A percentile compares a stretch with the other conserved stretches of the same genome.
These are phyloP conservation scores for Melastoma malabathricum DNA, from an alignment of 345 rosid species.

Conservation along the genomic window DNA sequence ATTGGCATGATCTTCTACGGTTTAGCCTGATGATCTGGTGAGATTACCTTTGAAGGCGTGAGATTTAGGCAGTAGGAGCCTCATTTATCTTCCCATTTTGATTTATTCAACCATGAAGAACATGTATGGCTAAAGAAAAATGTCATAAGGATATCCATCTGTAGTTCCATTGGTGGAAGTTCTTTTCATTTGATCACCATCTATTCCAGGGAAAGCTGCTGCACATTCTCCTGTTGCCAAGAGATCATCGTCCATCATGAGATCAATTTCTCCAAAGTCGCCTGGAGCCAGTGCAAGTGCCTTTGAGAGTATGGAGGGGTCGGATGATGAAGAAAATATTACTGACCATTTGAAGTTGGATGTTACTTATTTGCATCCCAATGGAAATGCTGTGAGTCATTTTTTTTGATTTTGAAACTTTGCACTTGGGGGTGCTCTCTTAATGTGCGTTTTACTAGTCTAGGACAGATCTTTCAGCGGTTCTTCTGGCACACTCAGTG, in stretches of 20 bases:
- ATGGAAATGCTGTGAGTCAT: conserved; percentile 75
- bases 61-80: too few species aligned
- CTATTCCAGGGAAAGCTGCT: conserved; percentile 46
- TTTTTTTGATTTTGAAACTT: conserved; percentile 1
- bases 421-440: not conserved
- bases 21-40: too few species aligned
- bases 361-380: conserved; percentile 41
- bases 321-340: conserved; percentile 85
- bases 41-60: too few species aligned
- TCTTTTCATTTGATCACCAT: not conserved
- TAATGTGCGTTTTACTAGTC: too few species aligned
- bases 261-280: conserved; percentile 86
- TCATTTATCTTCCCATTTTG: too few species aligned
- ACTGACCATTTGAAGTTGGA: conserved; percentile 50
- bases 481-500: too few species aligned
- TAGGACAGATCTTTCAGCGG: too few species aligned
- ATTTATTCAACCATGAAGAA: too few species aligned
- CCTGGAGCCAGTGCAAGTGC: conserved; percentile 94
- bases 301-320: conserved; percentile 79
- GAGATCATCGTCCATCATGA: conserved; percentile 47
- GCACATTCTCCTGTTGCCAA: conserved; percentile 35
- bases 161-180: too few species aligned
- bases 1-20: too few species aligned
- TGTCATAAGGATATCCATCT: too few species aligned
- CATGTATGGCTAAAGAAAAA: too few species aligned